Evolutionary conservation across 306 rosid genomes (phyloP), one percentile per base, ranked within the genome.

Genomic region (Trifolium repens): DNA sequence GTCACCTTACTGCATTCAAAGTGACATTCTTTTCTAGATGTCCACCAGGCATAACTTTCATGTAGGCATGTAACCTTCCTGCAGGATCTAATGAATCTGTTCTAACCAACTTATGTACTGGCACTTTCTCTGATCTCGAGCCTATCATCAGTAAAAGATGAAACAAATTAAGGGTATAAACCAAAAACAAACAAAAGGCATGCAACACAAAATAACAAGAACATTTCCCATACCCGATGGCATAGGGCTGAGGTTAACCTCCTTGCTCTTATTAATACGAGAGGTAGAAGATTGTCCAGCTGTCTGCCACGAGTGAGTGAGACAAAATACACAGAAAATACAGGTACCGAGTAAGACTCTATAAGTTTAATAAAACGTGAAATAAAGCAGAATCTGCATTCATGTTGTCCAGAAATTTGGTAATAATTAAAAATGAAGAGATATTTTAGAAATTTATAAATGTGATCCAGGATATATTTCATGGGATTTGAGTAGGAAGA

Each of bases 41-140:
- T 79, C 82, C 84, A 76, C 60, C 67, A 72, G 88, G 72, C 78
- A 73, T 83, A 67, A 76, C 70, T 81, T 87, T 93, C 85, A 86
- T 54, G 79, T 88, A 94, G 40, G 91, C 94, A 74, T 91, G 97
- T 78, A 94, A 86, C 87, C 98, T 87, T 76, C 98, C 98, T 57
- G 80, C 89, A 46, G 97, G 97, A 84, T 94, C 89, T n/a, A 77
- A 76, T 79, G 97, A 86, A 88, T 94, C 96, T 69, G 97, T 91
- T 80, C 98, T 87, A 40, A 94, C 93, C 87, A 94, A 87, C 83
- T 94, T 91, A 72, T 86, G 49, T 14, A 90, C 94, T 1, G 97
- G 98, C 81, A 91, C 88, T 84, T 94, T 94, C 79, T 75, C 90
- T 67, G 85, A 77, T 81, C 82, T 90, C 34, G 96, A 82, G 26